Percentiles rank a stretch among this genome's conserved stretches.
These are phyloP conservation scores for Teunomyces funiuensis DNA, from an alignment of 805 yeast species.

Conservation along the genomic window DNA sequence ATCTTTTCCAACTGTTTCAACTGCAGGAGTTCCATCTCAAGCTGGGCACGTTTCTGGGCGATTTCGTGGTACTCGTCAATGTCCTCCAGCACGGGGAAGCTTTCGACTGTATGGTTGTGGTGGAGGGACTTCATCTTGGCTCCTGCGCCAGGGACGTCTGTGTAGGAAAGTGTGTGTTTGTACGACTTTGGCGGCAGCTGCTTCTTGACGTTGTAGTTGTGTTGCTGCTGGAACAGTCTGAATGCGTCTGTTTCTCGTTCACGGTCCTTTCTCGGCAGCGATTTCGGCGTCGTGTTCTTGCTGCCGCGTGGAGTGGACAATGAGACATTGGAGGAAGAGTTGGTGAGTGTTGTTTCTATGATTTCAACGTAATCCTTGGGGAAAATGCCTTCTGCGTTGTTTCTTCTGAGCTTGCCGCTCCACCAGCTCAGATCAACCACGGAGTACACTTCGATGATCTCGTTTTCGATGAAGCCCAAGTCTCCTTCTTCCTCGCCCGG, in stretches of 20 bases:
- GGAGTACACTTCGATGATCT: conserved; percentile 77
- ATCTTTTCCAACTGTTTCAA: conserved; percentile 29
- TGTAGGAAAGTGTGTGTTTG: conserved; percentile 16
- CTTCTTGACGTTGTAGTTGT: conserved; percentile 26
- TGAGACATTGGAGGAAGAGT: conserved; percentile 18
- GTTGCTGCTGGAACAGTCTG: conserved; percentile 31
- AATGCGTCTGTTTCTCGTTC: conserved; percentile 33
- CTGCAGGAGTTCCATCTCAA: conserved; percentile 39
- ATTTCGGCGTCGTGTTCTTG: conserved; percentile 10
- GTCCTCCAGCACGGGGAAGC: conserved; percentile 26
- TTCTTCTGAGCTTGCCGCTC: conserved; percentile 79
- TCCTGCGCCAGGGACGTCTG: conserved; percentile 14
- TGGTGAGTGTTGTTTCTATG: conserved; percentile 27
- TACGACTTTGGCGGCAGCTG: conserved; percentile 4
- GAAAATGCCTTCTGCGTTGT: conserved; percentile 79
- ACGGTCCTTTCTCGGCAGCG: conserved; percentile 16
- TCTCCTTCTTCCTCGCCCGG: conserved; percentile 89
- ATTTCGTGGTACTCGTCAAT: conserved; percentile 28
- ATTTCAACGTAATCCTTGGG: conserved; percentile 83
- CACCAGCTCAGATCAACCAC: conserved; percentile 90
- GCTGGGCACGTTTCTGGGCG: conserved; percentile 34
- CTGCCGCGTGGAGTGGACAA: conserved; percentile 16
- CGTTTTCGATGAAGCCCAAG: conserved; percentile 92
- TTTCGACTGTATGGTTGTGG: conserved; percentile 24
- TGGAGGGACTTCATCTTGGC: conserved; percentile 14